Evolutionary conservation across 179 eudicot species (phyloP), one percentile per base, ranked within the genome.

Genomic region (Silene noctiflora): DNA sequence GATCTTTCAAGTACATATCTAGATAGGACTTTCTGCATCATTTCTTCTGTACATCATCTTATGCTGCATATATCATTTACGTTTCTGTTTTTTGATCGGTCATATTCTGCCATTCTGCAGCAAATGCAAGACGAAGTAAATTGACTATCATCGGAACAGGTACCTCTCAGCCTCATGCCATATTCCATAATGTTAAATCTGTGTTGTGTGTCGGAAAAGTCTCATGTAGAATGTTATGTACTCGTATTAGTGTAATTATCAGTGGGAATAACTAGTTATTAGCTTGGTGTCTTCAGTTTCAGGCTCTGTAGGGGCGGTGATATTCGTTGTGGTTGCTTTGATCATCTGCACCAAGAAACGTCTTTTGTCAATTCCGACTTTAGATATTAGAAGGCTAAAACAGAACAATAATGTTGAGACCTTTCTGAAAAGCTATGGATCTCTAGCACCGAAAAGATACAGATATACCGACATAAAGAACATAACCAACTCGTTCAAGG

Each of bases 401-500:
- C 9, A 31, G 56, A 74, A 75, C 59, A 59, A 75, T 24, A 80
- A 75, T 42, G 82, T 80, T 27, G 83, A 83, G 21, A 69, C 78
- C 46, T 83, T 79, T 64, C 55, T 79, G 51, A 76, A 76, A 33
- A 76, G n/a, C n/a, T 73, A 76, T 6, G 81, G 70, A 39, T 76
- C 78, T 11, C 76, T 73, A 0, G 66, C 66, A 22, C 76, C 83
- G 3, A 79, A 76, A 58, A 73, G 77, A 51, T 79, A 76, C 55
- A 48, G 1, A 1, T 73, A 79, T 59, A 16, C 60, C 19, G 73
- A 73, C 9, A 35, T 79, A 29, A 76, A 16, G 61, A 63, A 14
- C 19, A 79, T 83, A 56, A 83, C 83, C 25, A 73, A 69, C 14
- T 76, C 75, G 10, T 82, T 82, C 61, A 75, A 66, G 75, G 71